Percentiles rank a stretch among this genome's conserved stretches.
Evolutionary conservation across 805 yeast genomes (phyloP).

Genomic region (Candida nitratophila): DNA sequence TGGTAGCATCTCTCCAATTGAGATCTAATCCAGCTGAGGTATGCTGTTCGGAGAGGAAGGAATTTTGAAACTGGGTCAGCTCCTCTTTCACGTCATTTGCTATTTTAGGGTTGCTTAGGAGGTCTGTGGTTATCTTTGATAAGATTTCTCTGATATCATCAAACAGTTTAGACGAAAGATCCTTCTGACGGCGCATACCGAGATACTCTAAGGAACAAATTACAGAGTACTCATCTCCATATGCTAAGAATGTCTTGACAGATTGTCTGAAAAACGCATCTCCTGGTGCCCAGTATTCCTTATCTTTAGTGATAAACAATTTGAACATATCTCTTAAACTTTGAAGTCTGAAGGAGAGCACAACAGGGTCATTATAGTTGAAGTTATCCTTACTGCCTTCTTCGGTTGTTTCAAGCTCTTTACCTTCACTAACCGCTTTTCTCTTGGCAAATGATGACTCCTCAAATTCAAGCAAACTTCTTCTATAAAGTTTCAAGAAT

Average conservation of each 20-base stretch:
- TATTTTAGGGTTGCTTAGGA: neutral
- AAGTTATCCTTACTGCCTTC: neutral
- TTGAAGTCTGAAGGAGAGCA: slow-evolving; percentile 5
- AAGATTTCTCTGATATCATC: neutral
- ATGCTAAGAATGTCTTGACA: slow-evolving; percentile 16
- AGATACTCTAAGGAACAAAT: slow-evolving; percentile 18
- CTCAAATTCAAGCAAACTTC: slow-evolving; percentile 5
- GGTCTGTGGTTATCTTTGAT: neutral
- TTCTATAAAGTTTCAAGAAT: slow-evolving; percentile 11
- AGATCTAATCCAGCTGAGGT: slow-evolving; percentile 2
- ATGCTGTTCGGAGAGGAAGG: neutral
- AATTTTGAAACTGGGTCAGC: too few relatives aligned
- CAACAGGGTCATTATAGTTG: slow-evolving; percentile 1
- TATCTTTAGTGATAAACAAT: slow-evolving; percentile 6
- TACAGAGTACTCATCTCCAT: slow-evolving; percentile 18
- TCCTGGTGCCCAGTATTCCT: slow-evolving; percentile 9
- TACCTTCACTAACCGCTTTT: too few relatives aligned
- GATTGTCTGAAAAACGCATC: slow-evolving; percentile 12
- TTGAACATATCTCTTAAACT: slow-evolving; percentile 12
- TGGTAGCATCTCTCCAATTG: slow-evolving; percentile 14
- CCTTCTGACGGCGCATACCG: slow-evolving; percentile 13
- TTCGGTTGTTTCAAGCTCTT: too few relatives aligned
- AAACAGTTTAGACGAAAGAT: slow-evolving; percentile 1
- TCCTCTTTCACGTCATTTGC: neutral
- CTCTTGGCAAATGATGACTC: too few relatives aligned